Base-by-base conservation (phyloP, 2,329 filamentous ascomycete species). In the Hypoxylon sp. region DNA sequence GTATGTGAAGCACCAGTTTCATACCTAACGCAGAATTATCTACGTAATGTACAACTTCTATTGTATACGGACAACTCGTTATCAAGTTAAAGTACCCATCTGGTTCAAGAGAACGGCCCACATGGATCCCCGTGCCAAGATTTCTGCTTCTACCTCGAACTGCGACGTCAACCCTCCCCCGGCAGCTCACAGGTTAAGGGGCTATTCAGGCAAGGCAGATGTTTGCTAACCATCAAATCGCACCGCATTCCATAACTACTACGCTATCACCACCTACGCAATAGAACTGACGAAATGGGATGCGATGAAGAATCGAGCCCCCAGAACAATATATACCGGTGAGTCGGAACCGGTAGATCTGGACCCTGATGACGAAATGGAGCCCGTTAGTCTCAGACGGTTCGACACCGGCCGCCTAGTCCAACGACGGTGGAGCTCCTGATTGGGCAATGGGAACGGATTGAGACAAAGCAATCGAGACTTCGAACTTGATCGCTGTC, bases 331-430 rank as follows among this genome's bases (percentile, higher is more conserved):
- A 52, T 28, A 26, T n/a, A 42, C 60, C 54, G 42, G 33, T 53
- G 20, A 57, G 59, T 59, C 36, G 52, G 58, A 38, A 40, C 61
- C 67, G 36, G 46, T 14, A 61, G 51, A 58, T 57, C 59, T 54
- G 68, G 49, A 60, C 52, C 33, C 45, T 59, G 16, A 70, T 73
- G 72, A 73, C 70, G 72, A 71, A 70, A 69, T 71, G 22, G 52
- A 53, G 28, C 8, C 26, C 28, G 12, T 61, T 69, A 69, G 68
- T 53, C 32, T 49, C 36, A 48, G 57, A 64, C 67, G 51, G 62
- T 61, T 66, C 20, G 46, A 48, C 52, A 51, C 53, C 61, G 50
- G 32, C 53, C 51, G 33, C 58, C 50, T 62, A 53, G 60, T 57
- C 56, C 40, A 53, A n/a, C 54, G 33, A 67, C 36, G 52, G 51